Evolutionary conservation across 306 rosid genomes (phyloP).

Genomic region (Morella rubra): DNA sequence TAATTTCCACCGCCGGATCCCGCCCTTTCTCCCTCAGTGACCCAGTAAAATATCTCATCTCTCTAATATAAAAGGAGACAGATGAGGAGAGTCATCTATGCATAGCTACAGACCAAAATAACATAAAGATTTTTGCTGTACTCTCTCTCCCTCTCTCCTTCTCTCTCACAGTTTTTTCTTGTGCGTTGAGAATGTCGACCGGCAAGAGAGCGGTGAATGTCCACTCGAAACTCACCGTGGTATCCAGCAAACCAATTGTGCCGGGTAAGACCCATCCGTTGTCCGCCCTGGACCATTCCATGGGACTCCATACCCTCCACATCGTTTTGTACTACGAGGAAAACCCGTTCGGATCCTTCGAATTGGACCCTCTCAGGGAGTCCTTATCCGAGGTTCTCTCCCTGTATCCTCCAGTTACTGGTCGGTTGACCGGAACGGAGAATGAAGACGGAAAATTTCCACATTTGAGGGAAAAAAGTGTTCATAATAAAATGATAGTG

Average conservation of each 20-base stretch:
- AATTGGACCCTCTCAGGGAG: slow-evolving; percentile 51
- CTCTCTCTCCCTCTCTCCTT: background rate
- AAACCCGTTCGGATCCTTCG: slow-evolving; percentile 41
- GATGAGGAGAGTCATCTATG: no score
- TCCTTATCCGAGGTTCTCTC: no score
- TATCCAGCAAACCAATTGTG: slow-evolving; percentile 53
- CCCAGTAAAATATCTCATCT: no score
- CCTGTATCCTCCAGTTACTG: no score
- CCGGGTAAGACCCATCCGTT: slow-evolving; percentile 34
- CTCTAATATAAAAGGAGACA: no score
- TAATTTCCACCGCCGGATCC: no score
- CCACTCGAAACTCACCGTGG: slow-evolving; percentile 49
- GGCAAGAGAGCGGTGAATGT: slow-evolving; percentile 29
- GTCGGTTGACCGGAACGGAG: slow-evolving; percentile 14
- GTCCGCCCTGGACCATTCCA: slow-evolving; percentile 45
- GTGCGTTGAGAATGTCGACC: slow-evolving; percentile 1
- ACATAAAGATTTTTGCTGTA: background rate
- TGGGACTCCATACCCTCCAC: slow-evolving; percentile 52
- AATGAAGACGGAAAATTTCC: no score
- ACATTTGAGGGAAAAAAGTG: no score
- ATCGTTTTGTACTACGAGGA: slow-evolving; percentile 51
- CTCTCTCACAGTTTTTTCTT: no score
- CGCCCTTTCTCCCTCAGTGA: no score
- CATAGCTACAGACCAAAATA: no score
- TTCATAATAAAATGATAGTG: no score